Evolutionary conservation across 176 grass and related monocot genomes (phyloP), one percentile per base, ranked within the genome.

Genomic region (Eragrostis nindensis): DNA sequence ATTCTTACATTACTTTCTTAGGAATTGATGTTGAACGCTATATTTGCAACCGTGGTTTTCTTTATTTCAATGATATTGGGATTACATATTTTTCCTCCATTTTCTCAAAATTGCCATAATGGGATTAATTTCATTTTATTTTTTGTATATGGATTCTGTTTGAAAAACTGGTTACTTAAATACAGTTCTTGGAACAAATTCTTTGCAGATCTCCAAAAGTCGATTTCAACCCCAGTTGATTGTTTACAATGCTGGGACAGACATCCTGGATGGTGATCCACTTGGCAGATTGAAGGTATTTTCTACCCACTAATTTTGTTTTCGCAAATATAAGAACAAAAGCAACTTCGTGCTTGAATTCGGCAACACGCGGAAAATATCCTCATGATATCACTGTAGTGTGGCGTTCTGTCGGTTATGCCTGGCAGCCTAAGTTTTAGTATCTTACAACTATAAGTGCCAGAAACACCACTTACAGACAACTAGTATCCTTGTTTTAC

Each of bases 231-330:
- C 92, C 46, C 81, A 93, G 46, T 87, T 98, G 90, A 76, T 95
- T 80, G 88, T 95, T 70, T 98, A 98, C 68, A 95, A 98, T 87
- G 88, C 95, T 88, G 92, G 95, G 57, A 98, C 95, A 77, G 95
- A 98, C 59, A 89, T 93, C 70, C 81, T 98, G 5, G 95, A 98
- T 78, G 95, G 92, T 68, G 95, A 98, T 94, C 88, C 95, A 24
- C 89, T 98, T 78, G 92, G 95, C 22, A 88, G 84, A 82, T 80
- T 98, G 74, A 95, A 89, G 84, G 95, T 98, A 91, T 25, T 17
- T 27, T 59, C 24, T 46, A 18, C 46, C 17, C 32, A 24, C 32
- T 39, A 1, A 64, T 65, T 30, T 32, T 38, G 45, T 70, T 30
- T 62, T 61, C 5, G 53, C 11, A 70, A 75, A 62, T 44, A 63